Evolutionary conservation across 768 basidiomycete species (phyloP), one percentile per base, ranked within the genome.

Genomic region (Hysterangium stoloniferum): DNA sequence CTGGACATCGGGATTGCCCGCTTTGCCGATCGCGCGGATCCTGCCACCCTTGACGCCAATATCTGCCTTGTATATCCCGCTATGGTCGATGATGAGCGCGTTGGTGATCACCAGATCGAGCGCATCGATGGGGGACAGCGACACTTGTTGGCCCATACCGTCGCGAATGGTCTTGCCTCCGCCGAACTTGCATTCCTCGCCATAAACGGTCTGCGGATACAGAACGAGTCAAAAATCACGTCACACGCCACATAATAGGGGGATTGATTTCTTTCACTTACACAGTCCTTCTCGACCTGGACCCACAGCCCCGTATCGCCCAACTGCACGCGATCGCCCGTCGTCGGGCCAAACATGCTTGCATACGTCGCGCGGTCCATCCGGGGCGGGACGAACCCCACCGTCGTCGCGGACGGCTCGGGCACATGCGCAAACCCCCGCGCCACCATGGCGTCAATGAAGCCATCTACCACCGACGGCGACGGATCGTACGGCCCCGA

Each of bases 121-220:
- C 0, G 82, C 75, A 42, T 88, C 82, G 0, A 60, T 56, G 7
- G 86, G 77, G 71, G 11, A 80, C 70, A 56, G 86, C 80, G 1
- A 86, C 87, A 0, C 83, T 83, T 22, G 20, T 63, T 98, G 94
- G 6, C 94, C 96, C 87, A 96, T 95, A 4, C 96, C 96, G 60
- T 98, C 96, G 20, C 95, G 84, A 45, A 98, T 87, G 1, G 84
- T 78, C 68, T 98, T 59, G 82, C 91, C 95, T 60, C 93, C 95
- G 6, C 96, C 96, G 59, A 99, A 99, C 68, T 97, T 98, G 68
- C 89, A 86, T 67, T 98, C 95, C 52, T 98, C 95, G 1, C 95
- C 96, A 61, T 96, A 95, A 3, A 80, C 71, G 4, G 94, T 87
- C 82, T 89, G 52, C 27, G 51, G 29, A 19, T 2, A 2, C 28